Conservation (phyloP, 2,329 filamentous ascomycete genomes). For the Chaetomium sp. region DNA sequence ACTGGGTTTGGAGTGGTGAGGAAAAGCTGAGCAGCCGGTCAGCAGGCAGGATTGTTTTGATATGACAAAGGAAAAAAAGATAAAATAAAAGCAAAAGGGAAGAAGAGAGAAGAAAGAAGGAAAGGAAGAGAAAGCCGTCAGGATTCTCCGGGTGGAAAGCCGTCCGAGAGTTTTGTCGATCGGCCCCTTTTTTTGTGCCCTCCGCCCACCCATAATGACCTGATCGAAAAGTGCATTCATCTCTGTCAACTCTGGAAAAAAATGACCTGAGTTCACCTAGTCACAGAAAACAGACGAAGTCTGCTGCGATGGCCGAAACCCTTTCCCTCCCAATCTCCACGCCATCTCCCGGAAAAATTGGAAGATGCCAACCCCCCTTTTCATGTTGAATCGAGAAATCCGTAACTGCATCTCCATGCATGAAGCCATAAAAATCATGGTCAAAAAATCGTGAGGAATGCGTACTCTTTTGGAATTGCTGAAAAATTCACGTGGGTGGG, state of each 20-base stretch:
- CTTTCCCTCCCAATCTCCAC: too few species aligned
- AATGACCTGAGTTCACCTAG: too few species aligned
- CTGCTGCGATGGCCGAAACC: too few species aligned
- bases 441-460: conserved; percentile 10
- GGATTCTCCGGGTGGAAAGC: too few species aligned
- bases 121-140: too few species aligned
- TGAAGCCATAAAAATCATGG: conserved; percentile 19
- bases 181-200: conserved; percentile 1
- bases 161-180: background rate
- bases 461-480: conserved; percentile 13
- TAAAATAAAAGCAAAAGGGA: conserved; percentile 3
- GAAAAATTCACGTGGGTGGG: conserved; percentile 6
- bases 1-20: too few species aligned
- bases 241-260: too few species aligned
- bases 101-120: background rate
- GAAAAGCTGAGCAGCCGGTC: background rate
- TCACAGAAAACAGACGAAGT: too few species aligned
- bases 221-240: background rate
- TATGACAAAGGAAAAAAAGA: background rate
- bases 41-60: background rate
- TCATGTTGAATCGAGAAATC: conserved; percentile 8
- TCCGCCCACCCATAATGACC: conserved; percentile 13
- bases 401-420: conserved; percentile 11
- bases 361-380: conserved; percentile 3
- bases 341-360: background rate